Evolutionary conservation across 2,329 filamentous ascomycete genomes (phyloP).

Genomic region (Tolypocladium inflatum): DNA sequence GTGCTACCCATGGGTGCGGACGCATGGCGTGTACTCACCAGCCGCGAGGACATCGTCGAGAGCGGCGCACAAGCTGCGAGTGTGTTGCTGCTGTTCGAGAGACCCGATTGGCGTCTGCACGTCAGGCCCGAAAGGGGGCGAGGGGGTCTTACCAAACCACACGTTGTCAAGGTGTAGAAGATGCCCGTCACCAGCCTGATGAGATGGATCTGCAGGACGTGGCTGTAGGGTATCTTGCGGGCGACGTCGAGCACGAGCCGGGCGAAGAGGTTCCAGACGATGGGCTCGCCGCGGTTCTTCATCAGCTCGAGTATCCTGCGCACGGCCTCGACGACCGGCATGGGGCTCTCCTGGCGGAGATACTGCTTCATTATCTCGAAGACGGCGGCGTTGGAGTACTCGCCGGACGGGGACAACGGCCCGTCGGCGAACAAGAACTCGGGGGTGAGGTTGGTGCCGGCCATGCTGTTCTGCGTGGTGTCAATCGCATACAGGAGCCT

Average conservation of each 20-base stretch:
- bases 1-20: no score
- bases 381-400: not conserved
- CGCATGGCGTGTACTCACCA: not conserved
- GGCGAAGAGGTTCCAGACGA: not conserved
- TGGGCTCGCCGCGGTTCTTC: not conserved
- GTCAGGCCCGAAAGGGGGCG: no score
- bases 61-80: not conserved
- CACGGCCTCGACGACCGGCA: not conserved
- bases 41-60: not conserved
- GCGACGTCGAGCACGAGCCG: not conserved
- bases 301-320: not conserved
- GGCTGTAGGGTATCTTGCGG: not conserved
- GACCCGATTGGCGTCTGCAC: not conserved
- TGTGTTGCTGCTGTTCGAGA: not conserved
- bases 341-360: not conserved
- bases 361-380: not conserved
- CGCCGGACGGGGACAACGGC: not conserved
- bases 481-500: no score
- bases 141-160: not conserved
- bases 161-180: not conserved
- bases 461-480: not conserved
- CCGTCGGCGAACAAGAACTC: not conserved
- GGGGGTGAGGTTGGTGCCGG: not conserved
- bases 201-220: not conserved
- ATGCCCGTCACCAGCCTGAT: not conserved